phyloP scores from a whole-genome alignment of 306 rosid species.

The Castanopsis chinensis region DNA sequence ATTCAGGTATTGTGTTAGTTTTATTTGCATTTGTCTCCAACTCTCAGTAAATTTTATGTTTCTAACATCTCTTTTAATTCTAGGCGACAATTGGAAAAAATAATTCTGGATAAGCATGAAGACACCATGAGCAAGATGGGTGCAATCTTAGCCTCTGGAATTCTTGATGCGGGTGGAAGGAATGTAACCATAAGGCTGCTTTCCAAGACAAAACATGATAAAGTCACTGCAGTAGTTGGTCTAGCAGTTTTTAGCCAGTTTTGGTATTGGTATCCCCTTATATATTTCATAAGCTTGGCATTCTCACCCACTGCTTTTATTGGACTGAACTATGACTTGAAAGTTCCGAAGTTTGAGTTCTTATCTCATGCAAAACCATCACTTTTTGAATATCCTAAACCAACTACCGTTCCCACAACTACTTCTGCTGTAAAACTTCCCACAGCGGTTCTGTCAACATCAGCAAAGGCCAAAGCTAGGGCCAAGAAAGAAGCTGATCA shows the following conservation, averaged over 20 bases:
- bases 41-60: not conserved
- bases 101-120: slow-evolving; percentile 95
- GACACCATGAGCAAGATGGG: slow-evolving; percentile 99
- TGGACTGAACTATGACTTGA: slow-evolving; percentile 87
- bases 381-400: slow-evolving; percentile 91
- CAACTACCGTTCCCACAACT: slow-evolving; percentile 72
- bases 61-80: slow-evolving; percentile 12
- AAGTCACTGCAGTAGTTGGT: slow-evolving; percentile 95
- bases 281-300: slow-evolving; percentile 81
- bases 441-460: slow-evolving; percentile 92
- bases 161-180: slow-evolving; percentile 99
- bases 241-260: slow-evolving; percentile 99
- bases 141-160: slow-evolving; percentile 97
- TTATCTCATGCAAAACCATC: slow-evolving; percentile 92
- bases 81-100: slow-evolving; percentile 97
- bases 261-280: slow-evolving; percentile 99
- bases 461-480: slow-evolving; percentile 97
- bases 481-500: slow-evolving; percentile 96
- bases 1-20: slow-evolving; percentile 54
- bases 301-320: slow-evolving; percentile 94
- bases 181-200: slow-evolving; percentile 88
- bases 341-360: slow-evolving; percentile 89
- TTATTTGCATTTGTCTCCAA: not conserved
- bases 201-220: slow-evolving; percentile 94
- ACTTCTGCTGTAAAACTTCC: slow-evolving; percentile 94